Evolutionary conservation across 768 basidiomycete genomes (phyloP), one percentile per base, ranked within the genome.

Genomic region (Termitomyces sp.): DNA sequence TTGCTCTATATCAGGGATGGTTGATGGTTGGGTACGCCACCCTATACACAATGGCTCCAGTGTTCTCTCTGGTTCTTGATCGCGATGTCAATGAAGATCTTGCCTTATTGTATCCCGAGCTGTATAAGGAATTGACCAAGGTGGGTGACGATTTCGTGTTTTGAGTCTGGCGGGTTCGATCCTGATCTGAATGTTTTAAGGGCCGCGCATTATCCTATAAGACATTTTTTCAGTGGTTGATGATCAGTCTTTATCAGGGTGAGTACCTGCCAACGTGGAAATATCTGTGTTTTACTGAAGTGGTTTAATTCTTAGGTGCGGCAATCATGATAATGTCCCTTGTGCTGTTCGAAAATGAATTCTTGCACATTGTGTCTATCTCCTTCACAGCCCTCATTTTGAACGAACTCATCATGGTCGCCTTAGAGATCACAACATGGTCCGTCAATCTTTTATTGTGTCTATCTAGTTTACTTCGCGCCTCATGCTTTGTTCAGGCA

Each of bases 281-380:
- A 46, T 11, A 42, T 40, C 23, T 38, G 50, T 50, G 41, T 38
- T 50, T 45, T 35, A 49, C 47, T 40, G 30, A 38, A 14, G 12
- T 44, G 40, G 40, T 55, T 50, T 42, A 54, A 28, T 31, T 30
- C 31, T 0, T 61, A 95, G 94, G 95, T 63, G 92, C 92, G 41
- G 94, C 94, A 4, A 99, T 99, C 72, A 99, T 99, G 97, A 91
- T 99, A 66, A 85, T 96, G 77, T 97, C 93, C 0, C 84, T 99
- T 21, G 82, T 96, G 8, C 81, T 99, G 1, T 99, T 98, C 70
- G 97, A 99, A 73, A 95, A 83, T 52, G 95, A 99, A 66, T 98
- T 98, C 71, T 71, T 98, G 62, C 97, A 98, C 68, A 98, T 99
- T 58, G 97, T 99, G 31, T 89, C 96, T 19, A 99, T 98, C 62